Conservation (phyloP, 371 early-diverging fungal genomes). For the Quaeritorhiza haematococci region DNA sequence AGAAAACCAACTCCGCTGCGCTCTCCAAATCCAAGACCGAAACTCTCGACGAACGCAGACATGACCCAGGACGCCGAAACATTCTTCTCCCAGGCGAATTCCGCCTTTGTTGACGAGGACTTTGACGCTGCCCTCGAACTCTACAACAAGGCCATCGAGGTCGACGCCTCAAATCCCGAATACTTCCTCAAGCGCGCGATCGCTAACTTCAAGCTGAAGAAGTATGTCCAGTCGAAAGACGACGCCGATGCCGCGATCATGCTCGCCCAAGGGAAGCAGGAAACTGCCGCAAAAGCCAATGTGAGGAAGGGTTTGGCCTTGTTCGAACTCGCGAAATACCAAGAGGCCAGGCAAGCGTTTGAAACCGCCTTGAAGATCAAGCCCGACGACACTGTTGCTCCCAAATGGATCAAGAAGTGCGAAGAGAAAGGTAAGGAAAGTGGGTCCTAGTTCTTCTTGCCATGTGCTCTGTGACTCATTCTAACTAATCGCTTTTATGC, state of each 20-base stretch:
- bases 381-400: slow-evolving; percentile 40
- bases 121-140: slow-evolving; percentile 48
- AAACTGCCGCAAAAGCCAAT: slow-evolving; percentile 57
- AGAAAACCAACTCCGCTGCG: too few species aligned
- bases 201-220: slow-evolving; percentile 57
- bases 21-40: too few species aligned
- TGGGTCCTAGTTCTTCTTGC: background rate
- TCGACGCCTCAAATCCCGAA: slow-evolving; percentile 41
- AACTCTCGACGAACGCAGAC: too few species aligned
- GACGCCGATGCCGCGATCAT: slow-evolving; percentile 61
- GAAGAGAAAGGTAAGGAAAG: background rate
- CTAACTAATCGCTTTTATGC: background rate
- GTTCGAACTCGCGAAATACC: slow-evolving; percentile 44
- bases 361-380: slow-evolving; percentile 46
- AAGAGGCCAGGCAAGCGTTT: slow-evolving; percentile 51
- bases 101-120: slow-evolving; percentile 57
- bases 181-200: slow-evolving; percentile 41
- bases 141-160: slow-evolving; percentile 47
- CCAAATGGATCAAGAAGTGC: slow-evolving; percentile 3
- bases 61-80: too few species aligned
- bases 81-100: slow-evolving; percentile 48
- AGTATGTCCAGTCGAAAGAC: slow-evolving; percentile 47
- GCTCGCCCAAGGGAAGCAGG: slow-evolving; percentile 38
- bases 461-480: background rate
- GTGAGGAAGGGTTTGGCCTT: slow-evolving; percentile 58